Evolutionary conservation across 768 basidiomycete genomes (phyloP).

Genomic region (Phaeotremella fagi): DNA sequence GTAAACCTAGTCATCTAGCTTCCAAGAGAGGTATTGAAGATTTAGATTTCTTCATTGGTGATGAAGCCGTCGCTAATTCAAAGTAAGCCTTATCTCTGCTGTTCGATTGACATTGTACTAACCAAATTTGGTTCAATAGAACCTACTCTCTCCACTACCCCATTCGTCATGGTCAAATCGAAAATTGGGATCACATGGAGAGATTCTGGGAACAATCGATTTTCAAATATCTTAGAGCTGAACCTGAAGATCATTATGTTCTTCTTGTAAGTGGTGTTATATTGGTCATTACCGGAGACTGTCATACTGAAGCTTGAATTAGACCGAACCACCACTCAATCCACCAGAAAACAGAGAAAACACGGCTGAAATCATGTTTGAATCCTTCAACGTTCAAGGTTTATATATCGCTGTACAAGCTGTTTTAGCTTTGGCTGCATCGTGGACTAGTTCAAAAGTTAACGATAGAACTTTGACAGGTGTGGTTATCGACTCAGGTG

Average conservation of each 20-base stretch:
- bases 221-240: constrained; percentile 97
- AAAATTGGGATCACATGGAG: constrained; percentile 86
- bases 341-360: constrained; percentile 98
- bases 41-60: constrained; percentile 98
- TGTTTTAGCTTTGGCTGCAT: constrained; percentile 93
- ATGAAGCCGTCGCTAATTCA: constrained; percentile 91
- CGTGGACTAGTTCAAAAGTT: constrained; percentile 88
- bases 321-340: constrained; percentile 99
- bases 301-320: too few species aligned
- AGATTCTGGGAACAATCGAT: constrained; percentile 99
- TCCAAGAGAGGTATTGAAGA: constrained; percentile 97
- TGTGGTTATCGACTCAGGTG: constrained; percentile 97
- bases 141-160: constrained; percentile 96
- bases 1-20: constrained; percentile 85
- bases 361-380: constrained; percentile 99
- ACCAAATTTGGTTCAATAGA: constrained; percentile 16
- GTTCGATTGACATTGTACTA: neutral
- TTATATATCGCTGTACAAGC: constrained; percentile 98
- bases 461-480: constrained; percentile 88
- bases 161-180: constrained; percentile 94
- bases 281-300: neutral
- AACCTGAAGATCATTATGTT: constrained; percentile 99
- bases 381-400: constrained; percentile 98
- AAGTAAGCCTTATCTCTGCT: constrained; percentile 52
- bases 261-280: constrained; percentile 64